Evolutionary conservation across 148 eudicot species (phyloP).

Genomic region (Fallopia convolvulus): DNA sequence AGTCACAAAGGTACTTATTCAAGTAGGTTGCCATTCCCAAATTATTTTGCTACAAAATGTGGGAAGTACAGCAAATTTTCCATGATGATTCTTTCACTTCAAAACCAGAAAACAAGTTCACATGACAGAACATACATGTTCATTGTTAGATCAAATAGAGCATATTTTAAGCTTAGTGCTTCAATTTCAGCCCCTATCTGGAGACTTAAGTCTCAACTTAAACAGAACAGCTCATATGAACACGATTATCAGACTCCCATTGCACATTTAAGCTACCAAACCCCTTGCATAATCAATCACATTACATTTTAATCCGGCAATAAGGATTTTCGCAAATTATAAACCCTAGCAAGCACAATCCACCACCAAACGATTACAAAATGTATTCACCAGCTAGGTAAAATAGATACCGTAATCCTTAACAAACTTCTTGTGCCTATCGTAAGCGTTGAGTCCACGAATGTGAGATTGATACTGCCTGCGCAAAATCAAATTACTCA

Average conservation of each 20-base stretch:
- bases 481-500: not conserved
- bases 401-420: slow-evolving; percentile 49
- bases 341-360: not conserved
- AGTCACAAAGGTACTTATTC: not conserved
- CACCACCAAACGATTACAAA: not conserved
- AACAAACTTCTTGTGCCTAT: slow-evolving; percentile 62
- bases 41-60: not conserved
- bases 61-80: not conserved
- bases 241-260: not conserved
- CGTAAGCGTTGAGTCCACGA: slow-evolving; percentile 72
- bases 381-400: not conserved
- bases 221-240: not conserved
- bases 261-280: not conserved
- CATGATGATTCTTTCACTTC: not conserved
- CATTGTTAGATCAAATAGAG: not conserved
- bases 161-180: too few relatives aligned
- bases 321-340: not conserved
- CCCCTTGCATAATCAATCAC: not conserved
- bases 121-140: not conserved
- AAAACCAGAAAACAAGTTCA: not conserved
- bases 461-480: slow-evolving; percentile 79
- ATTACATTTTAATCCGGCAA: not conserved
- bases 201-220: not conserved
- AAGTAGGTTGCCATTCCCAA: not conserved
- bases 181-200: not conserved